phyloP scores from a whole-genome alignment of 2,329 filamentous ascomycete genomes.

The Cladosporium sp. region DNA sequence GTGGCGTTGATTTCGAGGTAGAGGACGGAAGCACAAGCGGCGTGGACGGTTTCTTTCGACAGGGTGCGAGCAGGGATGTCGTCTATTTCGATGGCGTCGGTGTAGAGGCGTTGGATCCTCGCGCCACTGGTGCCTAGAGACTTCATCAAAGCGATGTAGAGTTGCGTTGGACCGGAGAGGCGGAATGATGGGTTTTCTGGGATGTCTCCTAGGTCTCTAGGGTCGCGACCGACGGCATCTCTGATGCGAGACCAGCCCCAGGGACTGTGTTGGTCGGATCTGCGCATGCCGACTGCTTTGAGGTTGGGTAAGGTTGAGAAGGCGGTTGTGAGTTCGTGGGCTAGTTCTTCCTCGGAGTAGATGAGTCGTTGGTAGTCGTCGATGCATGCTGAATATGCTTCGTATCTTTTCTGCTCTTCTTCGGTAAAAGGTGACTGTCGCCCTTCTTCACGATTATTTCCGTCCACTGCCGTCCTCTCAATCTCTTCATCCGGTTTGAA shows the following conservation, averaged over 20 bases:
- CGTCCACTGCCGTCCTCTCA: too few relatives aligned
- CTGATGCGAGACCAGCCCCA: constrained; percentile 25
- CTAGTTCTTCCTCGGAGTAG: constrained; percentile 13
- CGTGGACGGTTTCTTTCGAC: constrained; percentile 15
- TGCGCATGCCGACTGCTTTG: constrained; percentile 28
- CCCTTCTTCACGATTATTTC: neutral
- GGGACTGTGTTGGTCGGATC: constrained; percentile 25
- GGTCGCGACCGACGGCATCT: constrained; percentile 25
- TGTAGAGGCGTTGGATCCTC: constrained; percentile 27
- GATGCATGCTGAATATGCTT: constrained; percentile 20
- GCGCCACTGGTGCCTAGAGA: constrained; percentile 17
- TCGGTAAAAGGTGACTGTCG: neutral
- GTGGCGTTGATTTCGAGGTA: constrained; percentile 28
- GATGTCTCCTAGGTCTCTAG: constrained; percentile 20
- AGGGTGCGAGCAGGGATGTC: constrained; percentile 19
- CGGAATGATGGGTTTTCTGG: constrained; percentile 15
- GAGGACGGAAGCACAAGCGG: constrained; percentile 22
- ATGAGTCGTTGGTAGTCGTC: constrained; percentile 21
- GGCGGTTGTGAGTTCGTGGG: constrained; percentile 14
- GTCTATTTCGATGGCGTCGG: constrained; percentile 30
- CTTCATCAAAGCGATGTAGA: constrained; percentile 24
- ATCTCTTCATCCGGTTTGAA: too few relatives aligned
- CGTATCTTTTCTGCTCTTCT: constrained; percentile 12
- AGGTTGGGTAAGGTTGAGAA: constrained; percentile 25
- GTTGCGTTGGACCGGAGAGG: constrained; percentile 22